These are phyloP conservation scores for Verruconis gallopava DNA, from an alignment of 2,329 filamentous ascomycete species.

Conservation along the genomic window DNA sequence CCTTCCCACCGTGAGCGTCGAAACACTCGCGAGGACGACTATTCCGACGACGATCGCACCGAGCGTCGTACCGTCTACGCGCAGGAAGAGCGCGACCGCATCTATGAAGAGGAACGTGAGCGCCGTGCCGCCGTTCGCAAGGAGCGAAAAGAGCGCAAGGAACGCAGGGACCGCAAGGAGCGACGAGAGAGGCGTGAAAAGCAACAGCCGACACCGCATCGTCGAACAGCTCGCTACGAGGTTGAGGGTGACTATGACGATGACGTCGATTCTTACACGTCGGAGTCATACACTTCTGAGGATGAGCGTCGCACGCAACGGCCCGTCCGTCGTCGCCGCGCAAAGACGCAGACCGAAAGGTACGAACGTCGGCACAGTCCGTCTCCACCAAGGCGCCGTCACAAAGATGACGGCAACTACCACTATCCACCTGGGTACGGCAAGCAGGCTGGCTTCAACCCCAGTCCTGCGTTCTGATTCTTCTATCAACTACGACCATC, in stretches of 20 bases:
- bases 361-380: background rate
- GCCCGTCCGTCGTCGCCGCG: background rate
- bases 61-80: background rate
- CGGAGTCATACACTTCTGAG: too few relatives aligned
- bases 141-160: constrained; percentile 1
- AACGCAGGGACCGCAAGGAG: background rate
- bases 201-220: background rate
- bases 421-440: background rate
- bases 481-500: too few relatives aligned
- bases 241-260: background rate
- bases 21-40: background rate
- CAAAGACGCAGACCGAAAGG: background rate
- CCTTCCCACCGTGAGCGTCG: background rate
- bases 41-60: background rate
- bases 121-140: background rate
- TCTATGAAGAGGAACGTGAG: background rate
- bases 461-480: too few relatives aligned
- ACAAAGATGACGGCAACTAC: constrained; percentile 1
- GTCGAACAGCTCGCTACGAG: background rate
- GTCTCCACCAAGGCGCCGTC: background rate
- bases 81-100: background rate
- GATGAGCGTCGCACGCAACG: background rate
- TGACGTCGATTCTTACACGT: background rate
- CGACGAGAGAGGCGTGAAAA: background rate
- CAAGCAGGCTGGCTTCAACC: background rate